Percentiles rank a stretch among this genome's conserved stretches.
phyloP scores from a whole-genome alignment of 805 yeast species.

The Myxozyma mucilagina region DNA sequence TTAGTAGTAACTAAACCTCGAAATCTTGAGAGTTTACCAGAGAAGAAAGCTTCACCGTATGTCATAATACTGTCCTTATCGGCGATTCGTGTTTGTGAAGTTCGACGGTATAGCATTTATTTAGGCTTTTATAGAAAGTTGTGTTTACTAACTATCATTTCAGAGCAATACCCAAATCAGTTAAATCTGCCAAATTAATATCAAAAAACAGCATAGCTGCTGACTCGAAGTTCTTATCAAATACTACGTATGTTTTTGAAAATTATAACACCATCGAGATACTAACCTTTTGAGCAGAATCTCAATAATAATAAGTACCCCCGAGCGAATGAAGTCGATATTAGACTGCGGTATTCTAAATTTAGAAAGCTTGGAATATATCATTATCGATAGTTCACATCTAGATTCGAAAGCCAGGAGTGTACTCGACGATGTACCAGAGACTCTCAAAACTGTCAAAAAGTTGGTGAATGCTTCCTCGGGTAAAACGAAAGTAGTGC shows the following conservation, averaged over 20 bases:
- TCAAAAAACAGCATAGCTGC: constrained; percentile 24
- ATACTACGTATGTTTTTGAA: not conserved
- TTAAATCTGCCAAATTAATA: constrained; percentile 20
- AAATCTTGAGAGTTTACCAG: not conserved
- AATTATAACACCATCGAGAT: not conserved
- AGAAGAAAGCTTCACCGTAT: constrained; percentile 24
- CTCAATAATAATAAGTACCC: constrained; percentile 15
- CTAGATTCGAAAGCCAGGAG: constrained; percentile 23
- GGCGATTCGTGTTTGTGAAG: constrained; percentile 84
- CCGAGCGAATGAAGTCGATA: constrained; percentile 11
- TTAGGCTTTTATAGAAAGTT: not conserved
- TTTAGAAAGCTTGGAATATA: constrained; percentile 5
- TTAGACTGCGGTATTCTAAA: constrained; percentile 7
- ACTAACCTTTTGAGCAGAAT: not conserved
- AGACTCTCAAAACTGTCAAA: constrained; percentile 17
- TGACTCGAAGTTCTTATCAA: constrained; percentile 15
- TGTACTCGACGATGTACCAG: constrained; percentile 29
- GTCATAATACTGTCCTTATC: constrained; percentile 65
- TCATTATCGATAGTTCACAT: constrained; percentile 23
- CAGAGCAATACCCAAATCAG: constrained; percentile 12
- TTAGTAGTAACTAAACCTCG: constrained; percentile 1
- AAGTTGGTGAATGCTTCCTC: not conserved
- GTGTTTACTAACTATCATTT: not conserved
- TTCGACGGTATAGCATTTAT: constrained; percentile 41
- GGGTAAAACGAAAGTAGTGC: not conserved